Evolutionary conservation across 2,329 filamentous ascomycete species (phyloP), one percentile per base, ranked within the genome.

Genomic region (Passalora sequoiae): DNA sequence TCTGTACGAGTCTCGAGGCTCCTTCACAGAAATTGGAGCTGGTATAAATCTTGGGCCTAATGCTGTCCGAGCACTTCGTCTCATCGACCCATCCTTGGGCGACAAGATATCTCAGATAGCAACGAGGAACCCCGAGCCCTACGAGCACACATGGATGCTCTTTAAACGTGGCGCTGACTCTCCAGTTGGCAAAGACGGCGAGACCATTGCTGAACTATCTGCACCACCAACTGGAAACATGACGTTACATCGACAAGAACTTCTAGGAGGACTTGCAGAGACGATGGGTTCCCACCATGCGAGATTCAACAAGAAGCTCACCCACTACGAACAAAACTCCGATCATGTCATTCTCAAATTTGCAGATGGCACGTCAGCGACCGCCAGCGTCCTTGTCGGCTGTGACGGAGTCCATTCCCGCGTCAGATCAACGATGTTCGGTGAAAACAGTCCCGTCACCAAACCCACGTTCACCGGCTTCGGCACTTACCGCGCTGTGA

Each of bases 51-150:
- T 81, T 22, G 75, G 75, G 1, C 74, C 77, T n/a, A 69, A 83
- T 81, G 84, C 84, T 3, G 15, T 97, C 95, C 64, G 96, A 80
- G 67, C 89, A 86, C 79, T 98, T 88, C 60, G 96, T 81, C 76
- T 97, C 88, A 64, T 81, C 45, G 71, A 74, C 25, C 71, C 74
- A 1, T 62, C 61, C 9, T 40, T 60, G 2, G 53, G 53, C 21
- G 56, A 60, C 9, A 52, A 50, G 16, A 56, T 72, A 25, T 54
- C 57, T 25, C 54, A 61, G 6, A 63, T 68, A 0, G 66, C 63
- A 16, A 71, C 68, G 1, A 55, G 53, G 6, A 72, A 72, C 44
- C 53, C 56, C 16, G 43, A 55, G 1, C 55, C 50, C n/a, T 63
- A 69, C 45, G 47, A 58, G 40, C 45, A 63, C 5, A 51, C 63